Conservation (phyloP, 768 basidiomycete genomes). For the Asterophora lycoperdoides region DNA sequence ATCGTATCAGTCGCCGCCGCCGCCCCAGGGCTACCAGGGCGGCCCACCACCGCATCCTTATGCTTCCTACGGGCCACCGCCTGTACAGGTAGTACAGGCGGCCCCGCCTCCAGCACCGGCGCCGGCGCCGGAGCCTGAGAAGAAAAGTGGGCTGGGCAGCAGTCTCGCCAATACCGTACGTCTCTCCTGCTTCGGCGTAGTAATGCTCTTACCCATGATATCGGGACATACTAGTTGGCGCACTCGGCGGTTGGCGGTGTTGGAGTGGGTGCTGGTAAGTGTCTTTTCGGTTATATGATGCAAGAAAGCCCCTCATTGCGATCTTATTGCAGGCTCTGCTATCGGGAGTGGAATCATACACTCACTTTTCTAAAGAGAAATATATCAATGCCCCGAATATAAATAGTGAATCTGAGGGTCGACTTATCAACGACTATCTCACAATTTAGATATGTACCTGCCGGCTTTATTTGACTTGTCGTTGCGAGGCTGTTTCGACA, state of each 20-base stretch:
- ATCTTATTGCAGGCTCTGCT: constrained; percentile 34
- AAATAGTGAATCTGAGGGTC: too few species aligned
- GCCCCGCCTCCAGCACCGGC: not conserved
- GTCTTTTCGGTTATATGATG: not conserved
- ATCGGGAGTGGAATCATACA: constrained; percentile 42
- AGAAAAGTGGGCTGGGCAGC: constrained; percentile 51
- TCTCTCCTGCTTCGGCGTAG: constrained; percentile 3
- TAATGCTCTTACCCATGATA: not conserved
- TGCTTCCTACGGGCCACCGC: constrained; percentile 1
- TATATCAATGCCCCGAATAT: too few species aligned
- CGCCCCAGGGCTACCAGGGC: constrained; percentile 10
- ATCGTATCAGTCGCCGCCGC: constrained; percentile 2
- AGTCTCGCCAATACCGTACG: constrained; percentile 49
- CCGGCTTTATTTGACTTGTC: too few species aligned
- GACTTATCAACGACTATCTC: too few species aligned
- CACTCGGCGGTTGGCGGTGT: constrained; percentile 60
- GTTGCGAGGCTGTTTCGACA: too few species aligned
- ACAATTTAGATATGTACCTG: too few species aligned
- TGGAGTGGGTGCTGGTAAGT: constrained; percentile 68
- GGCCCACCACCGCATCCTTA: constrained; percentile 12
- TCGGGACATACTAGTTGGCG: constrained; percentile 34
- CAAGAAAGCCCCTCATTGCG: not conserved
- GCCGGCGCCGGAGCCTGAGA: constrained; percentile 27
- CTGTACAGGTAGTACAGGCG: too few species aligned
- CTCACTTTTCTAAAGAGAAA: constrained; percentile 36